A percentile compares a stretch with the other conserved stretches of the same genome.
Evolutionary conservation across 2,329 filamentous ascomycete genomes (phyloP).

Genomic region (Calonectria crousiana): DNA sequence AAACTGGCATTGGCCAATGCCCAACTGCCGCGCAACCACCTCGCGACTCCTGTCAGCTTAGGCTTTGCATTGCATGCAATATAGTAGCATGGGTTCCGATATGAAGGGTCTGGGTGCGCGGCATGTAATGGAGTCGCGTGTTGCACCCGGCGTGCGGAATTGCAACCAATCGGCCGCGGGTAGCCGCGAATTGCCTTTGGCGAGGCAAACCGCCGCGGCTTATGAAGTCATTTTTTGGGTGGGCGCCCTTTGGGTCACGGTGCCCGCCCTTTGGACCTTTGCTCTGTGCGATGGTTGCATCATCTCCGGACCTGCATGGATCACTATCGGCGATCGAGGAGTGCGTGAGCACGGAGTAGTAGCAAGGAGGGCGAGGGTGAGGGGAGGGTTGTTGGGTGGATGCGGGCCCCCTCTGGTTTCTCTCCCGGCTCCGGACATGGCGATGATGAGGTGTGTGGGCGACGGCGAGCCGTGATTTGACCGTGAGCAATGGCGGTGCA

Average conservation of each 20-base stretch:
- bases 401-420: neutral
- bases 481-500: no score
- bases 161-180: conserved; percentile 19
- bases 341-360: neutral
- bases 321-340: neutral
- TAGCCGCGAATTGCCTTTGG: conserved; percentile 43
- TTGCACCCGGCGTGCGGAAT: neutral
- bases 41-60: neutral
- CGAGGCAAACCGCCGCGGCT: conserved; percentile 21
- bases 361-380: neutral
- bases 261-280: neutral
- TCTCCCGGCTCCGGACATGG: neutral
- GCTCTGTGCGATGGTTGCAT: neutral
- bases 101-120: neutral
- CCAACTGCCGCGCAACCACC: neutral
- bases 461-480: neutral
- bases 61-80: neutral
- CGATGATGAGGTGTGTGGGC: neutral
- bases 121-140: conserved; percentile 2
- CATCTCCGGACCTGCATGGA: conserved; percentile 1
- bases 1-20: neutral
- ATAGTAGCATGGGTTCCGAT: neutral
- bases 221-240: conserved; percentile 1
- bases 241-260: neutral
- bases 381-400: neutral